A percentile compares a stretch with the other conserved stretches of the same genome.
Evolutionary conservation across 768 basidiomycete species (phyloP).

Genomic region (Coprinopsis strossmayeri): DNA sequence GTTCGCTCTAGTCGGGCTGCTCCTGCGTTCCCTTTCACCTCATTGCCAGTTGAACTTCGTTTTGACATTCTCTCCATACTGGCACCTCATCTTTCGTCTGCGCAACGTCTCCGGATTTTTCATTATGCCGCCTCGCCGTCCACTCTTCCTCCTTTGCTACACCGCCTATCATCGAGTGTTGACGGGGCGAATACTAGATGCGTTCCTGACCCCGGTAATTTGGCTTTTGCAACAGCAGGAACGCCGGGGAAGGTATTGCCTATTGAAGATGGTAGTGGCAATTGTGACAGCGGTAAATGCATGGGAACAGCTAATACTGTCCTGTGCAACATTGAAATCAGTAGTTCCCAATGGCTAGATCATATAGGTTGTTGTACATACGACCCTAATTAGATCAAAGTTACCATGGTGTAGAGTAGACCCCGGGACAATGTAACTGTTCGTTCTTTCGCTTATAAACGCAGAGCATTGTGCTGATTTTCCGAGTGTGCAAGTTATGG

Average conservation of each 20-base stretch:
- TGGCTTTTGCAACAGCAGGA: not conserved
- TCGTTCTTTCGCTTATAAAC: not conserved
- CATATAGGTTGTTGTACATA: slow-evolving; percentile 12
- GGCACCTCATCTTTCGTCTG: slow-evolving; percentile 48
- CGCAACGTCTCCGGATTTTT: slow-evolving; percentile 48
- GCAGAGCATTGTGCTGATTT: not conserved
- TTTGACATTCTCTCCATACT: slow-evolving; percentile 51
- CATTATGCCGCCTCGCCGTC: slow-evolving; percentile 31
- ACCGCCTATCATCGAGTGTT: slow-evolving; percentile 3
- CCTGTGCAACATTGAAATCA: slow-evolving; percentile 11
- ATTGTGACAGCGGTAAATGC: slow-evolving; percentile 3
- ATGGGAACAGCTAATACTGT: slow-evolving; percentile 6
- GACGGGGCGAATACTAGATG: slow-evolving; percentile 2
- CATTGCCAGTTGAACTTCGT: slow-evolving; percentile 52
- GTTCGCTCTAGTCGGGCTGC: not conserved
- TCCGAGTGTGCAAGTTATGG: not conserved
- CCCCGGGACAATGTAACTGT: too few species aligned
- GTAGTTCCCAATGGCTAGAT: slow-evolving; percentile 8
- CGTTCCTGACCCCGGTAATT: slow-evolving; percentile 9
- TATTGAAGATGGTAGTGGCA: not conserved
- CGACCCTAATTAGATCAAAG: slow-evolving; percentile 2
- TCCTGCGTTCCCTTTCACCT: slow-evolving; percentile 28
- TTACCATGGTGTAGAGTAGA: not conserved
- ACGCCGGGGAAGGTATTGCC: slow-evolving; percentile 8
- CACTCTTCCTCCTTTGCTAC: slow-evolving; percentile 14